These are phyloP conservation scores for Colletotrichum tropicicola DNA, from an alignment of 2,329 filamentous ascomycete species.

Conservation along the genomic window DNA sequence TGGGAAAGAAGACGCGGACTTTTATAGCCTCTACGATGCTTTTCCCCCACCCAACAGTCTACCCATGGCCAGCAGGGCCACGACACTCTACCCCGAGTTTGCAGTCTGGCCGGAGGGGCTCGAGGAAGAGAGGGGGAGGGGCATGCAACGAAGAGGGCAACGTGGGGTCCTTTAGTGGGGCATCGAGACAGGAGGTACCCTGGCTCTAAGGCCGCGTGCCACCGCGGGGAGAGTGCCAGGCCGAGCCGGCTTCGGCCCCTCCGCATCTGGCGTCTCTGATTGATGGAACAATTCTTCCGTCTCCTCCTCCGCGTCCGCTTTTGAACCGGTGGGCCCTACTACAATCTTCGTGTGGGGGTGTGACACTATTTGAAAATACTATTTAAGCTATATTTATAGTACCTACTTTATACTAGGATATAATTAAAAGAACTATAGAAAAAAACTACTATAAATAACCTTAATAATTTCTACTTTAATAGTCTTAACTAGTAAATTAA, in stretches of 20 bases:
- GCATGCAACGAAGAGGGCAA: conserved; percentile 20
- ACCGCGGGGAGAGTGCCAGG: conserved; percentile 11
- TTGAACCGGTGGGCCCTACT: too few species aligned
- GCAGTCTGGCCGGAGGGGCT: conserved; percentile 16
- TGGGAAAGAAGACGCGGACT: neutral
- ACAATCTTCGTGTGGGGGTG: too few species aligned
- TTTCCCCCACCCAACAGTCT: neutral
- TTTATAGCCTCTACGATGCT: conserved; percentile 25
- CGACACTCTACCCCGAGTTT: conserved; percentile 21
- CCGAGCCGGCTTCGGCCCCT: conserved; percentile 16
- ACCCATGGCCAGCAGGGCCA: conserved; percentile 2
- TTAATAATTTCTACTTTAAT: too few species aligned
- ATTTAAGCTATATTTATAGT: too few species aligned
- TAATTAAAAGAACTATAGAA: too few species aligned
- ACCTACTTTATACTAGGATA: too few species aligned
- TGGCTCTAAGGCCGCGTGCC: conserved; percentile 15
- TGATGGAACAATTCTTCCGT: conserved; percentile 41
- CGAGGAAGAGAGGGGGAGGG: conserved; percentile 28
- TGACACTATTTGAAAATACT: too few species aligned
- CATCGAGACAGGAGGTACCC: conserved; percentile 9
- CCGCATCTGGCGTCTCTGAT: conserved; percentile 33
- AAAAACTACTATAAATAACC: too few species aligned
- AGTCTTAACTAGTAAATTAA: too few species aligned
- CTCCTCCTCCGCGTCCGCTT: neutral
- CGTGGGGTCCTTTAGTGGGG: conserved; percentile 25